Evolutionary conservation across 2,329 filamentous ascomycete genomes (phyloP).

Genomic region (Colletotrichum tropicale): DNA sequence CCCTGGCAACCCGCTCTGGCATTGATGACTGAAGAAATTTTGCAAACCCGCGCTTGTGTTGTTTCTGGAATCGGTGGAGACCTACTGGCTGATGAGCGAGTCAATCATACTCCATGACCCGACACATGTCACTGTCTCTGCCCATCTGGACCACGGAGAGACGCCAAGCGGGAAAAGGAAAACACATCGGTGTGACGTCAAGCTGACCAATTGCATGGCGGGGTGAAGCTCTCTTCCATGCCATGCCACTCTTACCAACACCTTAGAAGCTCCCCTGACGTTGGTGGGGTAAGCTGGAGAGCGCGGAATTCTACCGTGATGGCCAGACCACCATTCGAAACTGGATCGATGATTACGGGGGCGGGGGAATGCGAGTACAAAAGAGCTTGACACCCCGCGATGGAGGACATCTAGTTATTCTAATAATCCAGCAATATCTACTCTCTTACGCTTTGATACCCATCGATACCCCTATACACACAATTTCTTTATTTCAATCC

Average conservation of each 20-base stretch:
- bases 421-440: not conserved
- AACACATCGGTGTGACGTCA: conserved; percentile 9
- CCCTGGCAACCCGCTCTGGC: not conserved
- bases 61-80: not conserved
- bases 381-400: not conserved
- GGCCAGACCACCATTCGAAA: not conserved
- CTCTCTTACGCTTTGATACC: not conserved
- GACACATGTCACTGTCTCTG: not conserved
- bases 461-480: not conserved
- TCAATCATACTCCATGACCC: conserved; percentile 1
- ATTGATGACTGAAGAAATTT: conserved; percentile 1
- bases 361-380: not conserved
- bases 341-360: not conserved
- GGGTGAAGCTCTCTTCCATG: not conserved
- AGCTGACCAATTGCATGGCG: conserved; percentile 8
- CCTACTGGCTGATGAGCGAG: not conserved
- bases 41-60: not conserved
- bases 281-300: conserved; percentile 1
- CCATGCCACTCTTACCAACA: not conserved
- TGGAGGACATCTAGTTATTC: rapidly evolving
- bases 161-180: not conserved
- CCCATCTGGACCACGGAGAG: not conserved
- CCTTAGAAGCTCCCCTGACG: not conserved
- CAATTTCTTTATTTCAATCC: not conserved
- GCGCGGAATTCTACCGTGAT: conserved; percentile 1